These are phyloP conservation scores for Physaria fendleri DNA, from an alignment of 345 rosid species.

Conservation along the genomic window DNA sequence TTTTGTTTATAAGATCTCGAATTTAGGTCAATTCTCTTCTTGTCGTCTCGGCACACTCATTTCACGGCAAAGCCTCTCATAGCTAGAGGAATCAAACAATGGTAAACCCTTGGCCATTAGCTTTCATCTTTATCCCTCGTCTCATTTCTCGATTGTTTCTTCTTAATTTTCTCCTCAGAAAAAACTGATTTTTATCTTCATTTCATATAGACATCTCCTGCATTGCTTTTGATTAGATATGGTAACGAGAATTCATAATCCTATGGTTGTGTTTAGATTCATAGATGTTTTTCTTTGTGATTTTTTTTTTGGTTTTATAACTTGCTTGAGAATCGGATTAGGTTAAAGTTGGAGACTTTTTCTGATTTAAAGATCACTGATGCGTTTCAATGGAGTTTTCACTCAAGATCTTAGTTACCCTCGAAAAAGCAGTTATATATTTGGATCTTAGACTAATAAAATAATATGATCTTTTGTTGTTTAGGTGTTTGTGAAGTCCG, in stretches of 20 bases:
- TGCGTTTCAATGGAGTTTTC: not conserved
- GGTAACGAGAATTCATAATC: not conserved
- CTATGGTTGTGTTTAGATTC: not conserved
- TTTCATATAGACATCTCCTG: not conserved
- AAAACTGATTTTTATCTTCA: not conserved
- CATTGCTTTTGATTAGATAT: not conserved
- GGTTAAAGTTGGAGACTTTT: not conserved
- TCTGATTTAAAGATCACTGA: not conserved
- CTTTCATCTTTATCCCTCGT: not conserved
- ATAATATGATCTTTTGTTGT: not conserved
- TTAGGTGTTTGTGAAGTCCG: slow-evolving; percentile 52
- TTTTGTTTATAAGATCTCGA: slow-evolving; percentile 22
- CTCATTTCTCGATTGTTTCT: not conserved
- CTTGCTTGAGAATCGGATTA: not conserved
- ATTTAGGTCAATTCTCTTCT: slow-evolving; percentile 20
- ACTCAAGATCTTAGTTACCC: not conserved
- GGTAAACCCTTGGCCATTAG: slow-evolving; percentile 27
- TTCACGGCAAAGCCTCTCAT: slow-evolving; percentile 17
- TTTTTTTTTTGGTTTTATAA: slow-evolving; percentile 10
- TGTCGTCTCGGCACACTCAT: slow-evolving; percentile 23
- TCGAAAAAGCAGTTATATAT: not conserved
- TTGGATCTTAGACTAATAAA: not conserved
- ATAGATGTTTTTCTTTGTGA: not conserved
- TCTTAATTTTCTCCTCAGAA: not conserved
- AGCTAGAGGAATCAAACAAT: slow-evolving; percentile 16